Conservation (phyloP, 371 early-diverging fungal species). For the Parasitella parasitica region DNA sequence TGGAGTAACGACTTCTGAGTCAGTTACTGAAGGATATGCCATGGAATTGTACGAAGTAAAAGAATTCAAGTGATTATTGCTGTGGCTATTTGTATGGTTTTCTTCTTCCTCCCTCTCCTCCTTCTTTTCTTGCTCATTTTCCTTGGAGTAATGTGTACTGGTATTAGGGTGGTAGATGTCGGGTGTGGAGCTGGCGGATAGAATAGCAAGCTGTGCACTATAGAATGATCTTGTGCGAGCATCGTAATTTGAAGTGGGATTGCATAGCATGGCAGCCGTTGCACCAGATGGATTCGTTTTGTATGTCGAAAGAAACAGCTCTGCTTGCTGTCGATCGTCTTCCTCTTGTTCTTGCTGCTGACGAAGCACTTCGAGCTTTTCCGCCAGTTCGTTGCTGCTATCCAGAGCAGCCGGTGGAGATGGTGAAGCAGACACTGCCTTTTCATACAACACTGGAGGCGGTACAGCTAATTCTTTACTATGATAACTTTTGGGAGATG, state of each 20-base stretch:
- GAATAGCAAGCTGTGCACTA: slow-evolving; percentile 22
- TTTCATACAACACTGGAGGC: background rate
- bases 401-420: background rate
- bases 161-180: slow-evolving; percentile 5
- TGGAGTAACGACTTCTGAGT: slow-evolving; percentile 5
- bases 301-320: slow-evolving; percentile 21
- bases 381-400: slow-evolving; percentile 8
- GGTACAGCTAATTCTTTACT: background rate
- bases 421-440: background rate
- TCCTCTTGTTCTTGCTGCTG: slow-evolving; percentile 30
- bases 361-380: slow-evolving; percentile 24
- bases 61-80: background rate
- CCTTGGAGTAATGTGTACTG: background rate
- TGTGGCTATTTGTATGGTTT: background rate
- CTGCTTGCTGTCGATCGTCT: slow-evolving; percentile 29
- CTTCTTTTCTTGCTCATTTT: background rate
- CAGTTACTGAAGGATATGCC: slow-evolving; percentile 4
- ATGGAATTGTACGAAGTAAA: slow-evolving; percentile 6
- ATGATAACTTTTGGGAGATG: background rate
- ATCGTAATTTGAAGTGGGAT: background rate
- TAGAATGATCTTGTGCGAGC: slow-evolving; percentile 15
- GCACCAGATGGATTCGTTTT: background rate
- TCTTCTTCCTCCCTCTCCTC: background rate
- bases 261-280: background rate
- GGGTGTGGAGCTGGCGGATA: slow-evolving; percentile 6